Evolutionary conservation across 129 eudicot genomes (phyloP).

Genomic region (Artemisia tridentata): DNA sequence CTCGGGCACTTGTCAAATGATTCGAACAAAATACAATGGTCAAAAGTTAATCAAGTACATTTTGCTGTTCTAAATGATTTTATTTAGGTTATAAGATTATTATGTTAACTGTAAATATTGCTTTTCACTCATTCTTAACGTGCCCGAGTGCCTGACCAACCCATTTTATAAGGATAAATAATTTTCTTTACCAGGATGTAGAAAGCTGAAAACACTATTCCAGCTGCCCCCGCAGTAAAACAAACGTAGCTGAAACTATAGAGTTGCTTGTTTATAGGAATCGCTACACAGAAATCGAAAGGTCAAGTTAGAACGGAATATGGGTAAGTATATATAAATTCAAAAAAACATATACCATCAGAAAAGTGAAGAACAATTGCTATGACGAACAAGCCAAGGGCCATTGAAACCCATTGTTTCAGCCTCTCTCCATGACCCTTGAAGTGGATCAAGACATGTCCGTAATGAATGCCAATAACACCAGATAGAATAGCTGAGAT

Average conservation of each 20-base stretch:
- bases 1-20: too few species aligned
- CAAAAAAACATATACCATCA: constrained; percentile 42
- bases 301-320: background rate
- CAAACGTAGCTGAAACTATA: constrained; percentile 85
- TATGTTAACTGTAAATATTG: too few species aligned
- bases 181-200: constrained; percentile 58
- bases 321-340: background rate
- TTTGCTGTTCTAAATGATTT: too few species aligned
- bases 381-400: constrained; percentile 45
- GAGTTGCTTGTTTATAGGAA: constrained; percentile 90
- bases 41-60: too few species aligned
- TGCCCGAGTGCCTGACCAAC: too few species aligned
- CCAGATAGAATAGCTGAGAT: constrained; percentile 76
- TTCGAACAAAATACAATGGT: too few species aligned
- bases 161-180: background rate
- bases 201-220: constrained; percentile 64
- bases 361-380: constrained; percentile 82
- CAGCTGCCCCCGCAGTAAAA: constrained; percentile 92
- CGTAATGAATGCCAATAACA: constrained; percentile 80
- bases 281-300: constrained; percentile 42
- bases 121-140: too few species aligned
- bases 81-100: too few species aligned
- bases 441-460: constrained; percentile 78
- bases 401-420: constrained; percentile 86
- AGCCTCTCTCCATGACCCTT: constrained; percentile 91